Base-by-base conservation (phyloP, 495 filamentous ascomycete species). In the Talaromyces trachyspermus region DNA sequence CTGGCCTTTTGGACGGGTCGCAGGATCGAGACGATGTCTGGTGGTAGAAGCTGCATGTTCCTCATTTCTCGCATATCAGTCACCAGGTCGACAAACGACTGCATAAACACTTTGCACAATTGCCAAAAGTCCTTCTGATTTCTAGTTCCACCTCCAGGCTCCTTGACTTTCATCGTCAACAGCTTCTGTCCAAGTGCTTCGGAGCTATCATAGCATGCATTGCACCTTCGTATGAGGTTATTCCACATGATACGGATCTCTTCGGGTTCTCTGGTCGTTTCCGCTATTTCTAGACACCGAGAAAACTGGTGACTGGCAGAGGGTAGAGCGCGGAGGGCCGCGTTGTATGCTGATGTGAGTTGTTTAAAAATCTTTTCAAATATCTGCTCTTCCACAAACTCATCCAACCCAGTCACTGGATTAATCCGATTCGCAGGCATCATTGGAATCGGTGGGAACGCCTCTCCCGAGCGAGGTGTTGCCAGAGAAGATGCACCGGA, bases 51-150 rank as follows among this genome's bases (percentile, higher is more conserved):
- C n/a, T 72, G 65, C 54, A 86, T 69, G 39, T 69, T 77, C 57
- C 77, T 74, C 35, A 82, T 77, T 47, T 85, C 78, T 56, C 80
- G 84, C 61, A 89, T 79, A 51, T 82, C 80, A 32, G 74, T 75
- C 10, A 83, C 82, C 1, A 94, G 69, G 40, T 88, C 78, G 49
- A 80, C 79, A 67, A 88, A 92, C 12, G 85, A 77, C 63, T 84
- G 64, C 61, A 91, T 78, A 55, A 89, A 94, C 33, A 67, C 65
- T 60, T 81, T 86, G 71, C 84, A 89, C 20, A 88, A 72, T 47
- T 78, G 78, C 89, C 89, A 95, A 61, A 95, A 92, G 38, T 82
- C 77, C 18, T 76, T 72, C 51, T 89, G 83, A 26, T 83, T 88
- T 23, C 88, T 77, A 40, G 86, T 75, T 12, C 72, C 71, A 15